Base-by-base conservation (phyloP, 345 rosid species). In the Eucalyptus sp. region DNA sequence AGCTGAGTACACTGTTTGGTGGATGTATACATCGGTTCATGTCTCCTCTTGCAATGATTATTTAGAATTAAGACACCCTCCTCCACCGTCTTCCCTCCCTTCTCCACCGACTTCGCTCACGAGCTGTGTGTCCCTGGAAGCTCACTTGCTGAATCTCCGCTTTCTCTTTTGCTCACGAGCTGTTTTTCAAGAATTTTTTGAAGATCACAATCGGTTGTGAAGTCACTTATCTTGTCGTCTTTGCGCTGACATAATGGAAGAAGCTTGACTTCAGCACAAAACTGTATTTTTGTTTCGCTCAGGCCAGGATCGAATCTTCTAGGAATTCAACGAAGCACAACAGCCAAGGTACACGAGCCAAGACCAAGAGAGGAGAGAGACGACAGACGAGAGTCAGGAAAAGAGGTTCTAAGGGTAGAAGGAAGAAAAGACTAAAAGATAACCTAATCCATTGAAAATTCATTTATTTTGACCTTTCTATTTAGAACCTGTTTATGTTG, bases 61-160 rank as follows among this genome's bases (percentile, higher is more conserved):
- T 5, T 48, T 48, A 48, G 50, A 48, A 48, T 48, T 2, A 6
- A 2, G 58, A 54, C 7, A 18, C 79, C 79, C 2, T 66, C 79
- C 87, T 50, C 91, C 31, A 60, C 92, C 87, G 56, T 92, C 66
- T 83, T 90, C 52, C 51, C 90, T 52, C 33, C 94, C 88, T 80
- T 90, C 90, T 83, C 94, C 90, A 54, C 91, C 3, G 91, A 93
- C 88, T 95, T 96, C 94, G 89, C 91, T 87, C 93, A 93, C 93
- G 92, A 95, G 54, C 94, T 96, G 88, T 92, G 92, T 41, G 89
- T 96, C 48, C 98, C 97, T 4, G 95, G 96, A 93, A 41, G 56
- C n/a, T 62, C 10, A 52, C 58, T 54, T 54, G 5, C 25, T 20
- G 25, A 54, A 54, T 54, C 58, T 54, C 58, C 10, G 0, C 58